These are phyloP conservation scores for Dentipellis fragilis DNA, from an alignment of 768 basidiomycete species.

Conservation along the genomic window DNA sequence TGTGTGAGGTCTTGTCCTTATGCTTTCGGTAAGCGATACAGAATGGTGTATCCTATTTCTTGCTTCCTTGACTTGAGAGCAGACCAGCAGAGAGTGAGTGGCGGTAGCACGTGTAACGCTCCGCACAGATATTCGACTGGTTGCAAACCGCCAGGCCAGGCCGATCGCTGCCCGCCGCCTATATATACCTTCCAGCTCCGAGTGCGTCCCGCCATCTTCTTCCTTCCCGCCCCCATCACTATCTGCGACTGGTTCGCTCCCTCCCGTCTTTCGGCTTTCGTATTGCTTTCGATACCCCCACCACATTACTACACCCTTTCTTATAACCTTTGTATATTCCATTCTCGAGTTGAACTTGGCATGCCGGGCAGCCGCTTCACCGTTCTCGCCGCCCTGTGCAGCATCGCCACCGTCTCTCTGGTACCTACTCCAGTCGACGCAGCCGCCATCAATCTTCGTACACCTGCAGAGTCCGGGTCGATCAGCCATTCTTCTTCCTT, in stretches of 20 bases:
- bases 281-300: constrained; percentile 6
- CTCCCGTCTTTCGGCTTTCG: constrained; percentile 9
- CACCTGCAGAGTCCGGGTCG: not conserved
- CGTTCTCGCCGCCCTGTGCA: constrained; percentile 34
- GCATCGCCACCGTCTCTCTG: constrained; percentile 32
- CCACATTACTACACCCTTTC: not conserved
- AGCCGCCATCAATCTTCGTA: constrained; percentile 23
- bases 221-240: constrained; percentile 9
- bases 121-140: not conserved
- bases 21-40: no score
- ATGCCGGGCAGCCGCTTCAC: constrained; percentile 40
- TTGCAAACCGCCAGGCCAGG: not conserved
- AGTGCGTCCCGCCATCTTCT: not conserved
- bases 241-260: constrained; percentile 12
- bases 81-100: no score
- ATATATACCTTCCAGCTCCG: not conserved
- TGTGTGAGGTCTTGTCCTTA: no score
- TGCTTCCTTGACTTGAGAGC: no score
- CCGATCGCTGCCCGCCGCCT: not conserved
- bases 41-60: no score
- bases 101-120: no score
- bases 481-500: not conserved
- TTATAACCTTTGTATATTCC: not conserved
- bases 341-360: not conserved
- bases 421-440: constrained; percentile 27